These are phyloP conservation scores for Penicillium crustosum DNA, from an alignment of 2,329 filamentous ascomycete genomes.

Conservation along the genomic window DNA sequence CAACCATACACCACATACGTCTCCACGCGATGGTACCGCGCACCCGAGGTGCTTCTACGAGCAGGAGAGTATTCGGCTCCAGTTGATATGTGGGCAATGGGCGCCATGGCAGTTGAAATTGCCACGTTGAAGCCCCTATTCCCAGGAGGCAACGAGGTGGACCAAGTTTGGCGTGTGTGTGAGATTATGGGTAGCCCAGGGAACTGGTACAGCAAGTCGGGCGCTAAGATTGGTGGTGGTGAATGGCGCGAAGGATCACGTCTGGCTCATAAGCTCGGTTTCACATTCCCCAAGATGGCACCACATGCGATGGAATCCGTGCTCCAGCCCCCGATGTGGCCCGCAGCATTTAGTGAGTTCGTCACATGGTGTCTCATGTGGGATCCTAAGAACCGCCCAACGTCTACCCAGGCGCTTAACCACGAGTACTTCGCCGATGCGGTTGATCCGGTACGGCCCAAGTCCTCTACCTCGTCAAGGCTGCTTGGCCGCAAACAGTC, in stretches of 20 bases:
- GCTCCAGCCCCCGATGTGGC: conserved; percentile 87
- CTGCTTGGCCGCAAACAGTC: conserved; percentile 89
- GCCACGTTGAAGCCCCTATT: conserved; percentile 95
- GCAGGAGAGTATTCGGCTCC: conserved; percentile 97
- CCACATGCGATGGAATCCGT: conserved; percentile 96
- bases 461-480: conserved; percentile 74
- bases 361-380: conserved; percentile 99
- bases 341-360: conserved; percentile 79
- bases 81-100: conserved; percentile 97
- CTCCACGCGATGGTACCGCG: conserved; percentile 92
- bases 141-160: conserved; percentile 95
- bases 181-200: conserved; percentile 99
- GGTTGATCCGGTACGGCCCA: conserved; percentile 86
- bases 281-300: conserved; percentile 98
- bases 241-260: conserved; percentile 96
- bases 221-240: conserved; percentile 82
- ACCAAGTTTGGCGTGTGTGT: conserved; percentile 97
- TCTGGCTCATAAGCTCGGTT: conserved; percentile 91
- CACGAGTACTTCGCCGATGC: conserved; percentile 96
- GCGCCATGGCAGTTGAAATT: conserved; percentile 97
- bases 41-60: conserved; percentile 87
- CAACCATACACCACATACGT: conserved; percentile 97
- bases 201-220: conserved; percentile 94
- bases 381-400: conserved; percentile 90
- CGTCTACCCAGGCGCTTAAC: conserved; percentile 86